Evolutionary conservation across 129 eudicot species (phyloP), one percentile per base, ranked within the genome.

Genomic region (Flaveria ramosissima): DNA sequence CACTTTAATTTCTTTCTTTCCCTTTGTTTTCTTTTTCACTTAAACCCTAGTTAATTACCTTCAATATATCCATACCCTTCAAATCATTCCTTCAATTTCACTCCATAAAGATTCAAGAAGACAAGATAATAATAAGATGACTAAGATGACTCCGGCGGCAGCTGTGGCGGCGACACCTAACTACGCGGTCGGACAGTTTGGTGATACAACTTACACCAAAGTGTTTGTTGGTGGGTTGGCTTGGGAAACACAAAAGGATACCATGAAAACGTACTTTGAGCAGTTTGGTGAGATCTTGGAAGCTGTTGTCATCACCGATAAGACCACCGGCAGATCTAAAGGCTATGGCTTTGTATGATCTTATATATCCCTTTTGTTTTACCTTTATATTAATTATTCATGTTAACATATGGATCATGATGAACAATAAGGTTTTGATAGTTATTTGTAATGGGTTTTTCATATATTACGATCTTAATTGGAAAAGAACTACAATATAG

Each of bases 211-310:
- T 6, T 88, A 88, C 81, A 93, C 98, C 0, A 93, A 93, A 79
- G 91, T 93, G 24, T 93, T 93, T 82, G 98, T 93, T 30, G 98
- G 98, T 24, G 98, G 98, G 9, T 84, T 93, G 81, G 98, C 98
- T 48, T 92, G 98, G 98, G 98, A 92, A 80, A 92, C 98, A 1
- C 98, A 90, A 55, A 92, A 90, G 79, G 98, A 92, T 59, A 90
- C 96, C 71, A 88, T 92, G 93, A 88, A 85, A 84, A 85, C 87
- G 7, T 93, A 93, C 88, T 93, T 93, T 77, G 88, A 93, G 17
- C 96, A 90, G 84, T 93, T 93, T 76, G 98, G 98, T 62, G 98
- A 93, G 59, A 93, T 93, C 78, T 75, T 93, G 86, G 98, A 93
- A 60, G 98, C 98, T 72, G 98, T 90, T 50, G 97, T 93, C 80